Percentiles rank a stretch among this genome's conserved stretches.
Conservation (phyloP, 2,329 filamentous ascomycete genomes). For the Colletotrichum neosansevieriae region DNA sequence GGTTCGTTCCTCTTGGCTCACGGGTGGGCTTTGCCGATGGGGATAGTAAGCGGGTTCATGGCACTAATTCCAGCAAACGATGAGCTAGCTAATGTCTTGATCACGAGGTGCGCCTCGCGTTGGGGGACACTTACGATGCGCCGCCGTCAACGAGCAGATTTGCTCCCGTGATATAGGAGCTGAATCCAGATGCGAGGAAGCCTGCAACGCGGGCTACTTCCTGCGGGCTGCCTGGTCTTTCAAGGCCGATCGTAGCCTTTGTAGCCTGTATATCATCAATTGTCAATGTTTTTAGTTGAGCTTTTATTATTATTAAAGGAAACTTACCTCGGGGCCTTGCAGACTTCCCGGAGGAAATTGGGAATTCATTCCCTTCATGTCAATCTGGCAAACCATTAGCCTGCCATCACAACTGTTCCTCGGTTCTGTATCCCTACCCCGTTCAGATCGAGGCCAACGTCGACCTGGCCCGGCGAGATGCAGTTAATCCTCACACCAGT, state of each 20-base stretch:
- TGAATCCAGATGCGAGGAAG: constrained; percentile 73
- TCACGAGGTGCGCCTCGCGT: background rate
- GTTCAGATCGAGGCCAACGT: constrained; percentile 56
- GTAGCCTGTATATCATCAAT: constrained; percentile 49
- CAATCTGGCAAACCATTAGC: constrained; percentile 52
- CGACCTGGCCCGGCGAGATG: constrained; percentile 55
- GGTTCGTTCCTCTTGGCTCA: constrained; percentile 1
- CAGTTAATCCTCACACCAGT: constrained; percentile 71
- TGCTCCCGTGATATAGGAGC: constrained; percentile 70
- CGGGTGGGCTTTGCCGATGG: constrained; percentile 46
- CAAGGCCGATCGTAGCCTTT: constrained; percentile 66
- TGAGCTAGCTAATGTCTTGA: constrained; percentile 40
- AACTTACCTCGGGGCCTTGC: constrained; percentile 59
- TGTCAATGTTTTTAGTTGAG: background rate
- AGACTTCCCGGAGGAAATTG: constrained; percentile 68
- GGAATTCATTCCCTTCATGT: constrained; percentile 61
- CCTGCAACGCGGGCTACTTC: constrained; percentile 72
- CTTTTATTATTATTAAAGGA: too few species aligned
- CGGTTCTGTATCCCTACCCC: constrained; percentile 46
- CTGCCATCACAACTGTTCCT: background rate
- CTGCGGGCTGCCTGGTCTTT: constrained; percentile 66
- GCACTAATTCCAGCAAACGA: constrained; percentile 43
- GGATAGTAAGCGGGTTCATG: constrained; percentile 56
- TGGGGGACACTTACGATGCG: constrained; percentile 51
- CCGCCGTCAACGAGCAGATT: constrained; percentile 74